Evolutionary conservation across 352 stramenopile genomes (phyloP).

Genomic region (Pythium phragmiticola): DNA sequence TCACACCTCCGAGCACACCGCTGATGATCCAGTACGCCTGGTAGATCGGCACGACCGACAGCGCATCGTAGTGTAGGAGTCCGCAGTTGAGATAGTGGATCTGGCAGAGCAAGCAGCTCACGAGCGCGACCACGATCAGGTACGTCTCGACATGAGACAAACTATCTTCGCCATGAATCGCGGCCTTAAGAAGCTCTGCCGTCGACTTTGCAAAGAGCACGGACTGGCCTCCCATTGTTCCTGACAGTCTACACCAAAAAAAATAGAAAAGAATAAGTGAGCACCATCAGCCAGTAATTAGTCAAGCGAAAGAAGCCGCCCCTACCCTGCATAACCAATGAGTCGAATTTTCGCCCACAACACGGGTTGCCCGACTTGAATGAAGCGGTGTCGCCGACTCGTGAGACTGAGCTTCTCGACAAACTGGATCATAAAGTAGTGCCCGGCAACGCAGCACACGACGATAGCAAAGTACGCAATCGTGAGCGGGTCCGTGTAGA

Average conservation of each 20-base stretch:
- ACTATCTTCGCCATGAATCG: constrained; percentile 60
- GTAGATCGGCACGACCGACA: constrained; percentile 84
- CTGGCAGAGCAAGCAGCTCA: constrained; percentile 63
- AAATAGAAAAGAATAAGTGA: not conserved
- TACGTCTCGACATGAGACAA: constrained; percentile 69
- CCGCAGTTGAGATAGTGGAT: constrained; percentile 83
- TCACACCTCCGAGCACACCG: constrained; percentile 81
- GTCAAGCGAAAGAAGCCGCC: not conserved
- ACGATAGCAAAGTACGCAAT: constrained; percentile 63
- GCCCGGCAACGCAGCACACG: constrained; percentile 45
- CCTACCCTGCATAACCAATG: constrained; percentile 61
- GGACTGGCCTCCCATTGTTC: constrained; percentile 79
- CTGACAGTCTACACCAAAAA: constrained; percentile 23
- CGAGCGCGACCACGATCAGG: constrained; percentile 56
- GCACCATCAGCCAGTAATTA: constrained; percentile 9
- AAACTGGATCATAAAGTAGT: constrained; percentile 67
- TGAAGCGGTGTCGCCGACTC: constrained; percentile 71
- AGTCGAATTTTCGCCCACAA: constrained; percentile 70
- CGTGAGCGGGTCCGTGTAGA: constrained; percentile 77
- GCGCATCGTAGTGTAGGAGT: constrained; percentile 74
- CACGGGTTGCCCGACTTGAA: constrained; percentile 59
- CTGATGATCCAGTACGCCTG: constrained; percentile 91
- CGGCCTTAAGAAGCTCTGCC: constrained; percentile 71
- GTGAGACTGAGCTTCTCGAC: constrained; percentile 67
- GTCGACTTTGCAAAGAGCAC: constrained; percentile 87